These are phyloP conservation scores for Suillus luteus DNA, from an alignment of 768 basidiomycete genomes.

Conservation along the genomic window DNA sequence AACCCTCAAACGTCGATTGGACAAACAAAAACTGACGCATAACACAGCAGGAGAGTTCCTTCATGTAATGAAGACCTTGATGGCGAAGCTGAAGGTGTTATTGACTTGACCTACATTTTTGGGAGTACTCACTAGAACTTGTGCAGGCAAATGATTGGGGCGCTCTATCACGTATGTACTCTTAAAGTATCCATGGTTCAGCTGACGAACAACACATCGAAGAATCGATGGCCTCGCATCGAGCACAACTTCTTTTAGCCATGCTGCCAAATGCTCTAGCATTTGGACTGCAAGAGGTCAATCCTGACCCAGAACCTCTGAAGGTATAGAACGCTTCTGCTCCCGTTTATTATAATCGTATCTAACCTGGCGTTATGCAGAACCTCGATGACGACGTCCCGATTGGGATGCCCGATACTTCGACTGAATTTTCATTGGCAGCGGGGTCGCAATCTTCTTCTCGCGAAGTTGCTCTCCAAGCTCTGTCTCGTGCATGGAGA, in stretches of 20 bases:
- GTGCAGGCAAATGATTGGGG: conserved; percentile 65
- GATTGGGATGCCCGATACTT: conserved; percentile 43
- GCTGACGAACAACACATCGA: not conserved
- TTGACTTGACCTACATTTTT: not conserved
- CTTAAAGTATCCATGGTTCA: not conserved
- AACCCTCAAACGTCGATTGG: conserved; percentile 46
- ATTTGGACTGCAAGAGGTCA: conserved; percentile 47
- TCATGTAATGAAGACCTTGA: conserved; percentile 58
- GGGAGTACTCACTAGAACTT: not conserved
- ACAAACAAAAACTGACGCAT: conserved; percentile 52
- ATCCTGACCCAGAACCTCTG: conserved; percentile 48
- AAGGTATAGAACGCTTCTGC: conserved; percentile 40
- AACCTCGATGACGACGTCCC: conserved; percentile 53
- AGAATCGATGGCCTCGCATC: conserved; percentile 55
- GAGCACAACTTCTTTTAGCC: conserved; percentile 42
- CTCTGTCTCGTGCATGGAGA: conserved; percentile 35
- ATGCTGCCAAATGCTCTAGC: conserved; percentile 50
- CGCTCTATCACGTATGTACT: conserved; percentile 55
- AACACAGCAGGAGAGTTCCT: conserved; percentile 55
- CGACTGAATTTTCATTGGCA: conserved; percentile 37
- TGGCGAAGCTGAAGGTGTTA: conserved; percentile 65
- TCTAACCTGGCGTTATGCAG: conserved; percentile 28
- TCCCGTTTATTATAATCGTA: not conserved
- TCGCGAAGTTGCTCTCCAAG: conserved; percentile 19
- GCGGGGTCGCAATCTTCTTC: conserved; percentile 15